A percentile compares a stretch with the other conserved stretches of the same genome.
These are phyloP conservation scores for Coniochaeta sp. DNA, from an alignment of 2,329 filamentous ascomycete species.

Conservation along the genomic window DNA sequence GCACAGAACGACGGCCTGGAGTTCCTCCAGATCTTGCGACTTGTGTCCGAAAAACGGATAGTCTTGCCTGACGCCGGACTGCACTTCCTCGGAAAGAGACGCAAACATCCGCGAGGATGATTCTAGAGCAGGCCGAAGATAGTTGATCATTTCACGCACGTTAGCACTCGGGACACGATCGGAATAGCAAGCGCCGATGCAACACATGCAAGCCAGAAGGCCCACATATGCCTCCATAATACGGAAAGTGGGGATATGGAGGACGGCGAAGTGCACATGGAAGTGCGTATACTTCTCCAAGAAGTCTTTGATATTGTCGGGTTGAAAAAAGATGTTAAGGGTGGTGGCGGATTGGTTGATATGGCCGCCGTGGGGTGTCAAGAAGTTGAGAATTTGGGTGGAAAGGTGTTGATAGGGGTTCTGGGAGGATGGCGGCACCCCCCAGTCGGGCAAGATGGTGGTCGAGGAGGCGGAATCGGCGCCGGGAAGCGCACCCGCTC, in stretches of 20 bases:
- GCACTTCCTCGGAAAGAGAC: slow-evolving; percentile 31
- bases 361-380: slow-evolving; percentile 48
- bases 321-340: slow-evolving; percentile 55
- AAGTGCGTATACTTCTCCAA: slow-evolving; percentile 66
- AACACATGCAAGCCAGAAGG: slow-evolving; percentile 63
- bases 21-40: slow-evolving; percentile 50
- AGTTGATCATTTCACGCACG: slow-evolving; percentile 62
- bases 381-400: slow-evolving; percentile 49
- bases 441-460: slow-evolving; percentile 43
- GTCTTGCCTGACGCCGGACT: slow-evolving; percentile 29
- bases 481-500: slow-evolving; percentile 36
- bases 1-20: slow-evolving; percentile 60
- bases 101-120: slow-evolving; percentile 45
- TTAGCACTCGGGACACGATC: slow-evolving; percentile 51
- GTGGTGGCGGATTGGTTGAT: slow-evolving; percentile 43
- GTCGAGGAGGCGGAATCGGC: slow-evolving; percentile 34
- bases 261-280: slow-evolving; percentile 65
- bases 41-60: slow-evolving; percentile 26
- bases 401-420: slow-evolving; percentile 47
- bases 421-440: slow-evolving; percentile 36
- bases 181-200: slow-evolving; percentile 69
- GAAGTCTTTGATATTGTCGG: slow-evolving; percentile 64
- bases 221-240: slow-evolving; percentile 59
- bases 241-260: slow-evolving; percentile 66
- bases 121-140: slow-evolving; percentile 51